Evolutionary conservation across 2,329 filamentous ascomycete species (phyloP), one percentile per base, ranked within the genome.

Genomic region (Nemania abortiva): DNA sequence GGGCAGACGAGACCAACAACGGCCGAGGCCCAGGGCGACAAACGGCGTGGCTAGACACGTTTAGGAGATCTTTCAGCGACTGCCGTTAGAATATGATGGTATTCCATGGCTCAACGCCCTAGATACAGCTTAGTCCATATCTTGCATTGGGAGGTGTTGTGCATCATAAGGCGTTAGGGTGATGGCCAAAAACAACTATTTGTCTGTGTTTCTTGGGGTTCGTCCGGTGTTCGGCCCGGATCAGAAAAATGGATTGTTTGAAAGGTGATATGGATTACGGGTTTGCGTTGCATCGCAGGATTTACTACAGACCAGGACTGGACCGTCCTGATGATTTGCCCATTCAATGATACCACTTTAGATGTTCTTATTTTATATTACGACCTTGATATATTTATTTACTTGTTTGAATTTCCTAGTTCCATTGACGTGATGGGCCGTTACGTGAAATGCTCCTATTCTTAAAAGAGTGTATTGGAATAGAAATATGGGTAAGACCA

Each of bases 151-250:
- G 24, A 42, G 52, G 29, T 18, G 62, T 63, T 57, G 10, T 18
- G 66, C 66, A 71, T 71, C 53, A 60, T 52, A 59, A 58, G 69
- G 69, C 66, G 69, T 69, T 71, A 24, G 37, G 63, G 55, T 54
- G 29, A 27, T 5, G 53, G 60, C 56, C 15, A 22, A 6, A 53
- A 45, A 61, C 45, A 18, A 10, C n/a, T 37, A 22, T 49, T 52
- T 1, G 24, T 24, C 11, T 27, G 11, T 59, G 3, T 57, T 22
- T 31, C 9, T 24, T 2, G 18, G 2, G 11, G 45, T 56, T 27
- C 9, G 2, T 60, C 5, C 3, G 52, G 59, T 24, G n/a, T 60
- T 63, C 22, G 18, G 29, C 34, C n/a, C 27, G 24, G 27, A 24
- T 24, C 3, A 31, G n/a, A 15, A 54, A 20, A 27, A 18, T 13